phyloP scores from a whole-genome alignment of 176 grass and related monocot species.

The Pontederia crassipes region DNA sequence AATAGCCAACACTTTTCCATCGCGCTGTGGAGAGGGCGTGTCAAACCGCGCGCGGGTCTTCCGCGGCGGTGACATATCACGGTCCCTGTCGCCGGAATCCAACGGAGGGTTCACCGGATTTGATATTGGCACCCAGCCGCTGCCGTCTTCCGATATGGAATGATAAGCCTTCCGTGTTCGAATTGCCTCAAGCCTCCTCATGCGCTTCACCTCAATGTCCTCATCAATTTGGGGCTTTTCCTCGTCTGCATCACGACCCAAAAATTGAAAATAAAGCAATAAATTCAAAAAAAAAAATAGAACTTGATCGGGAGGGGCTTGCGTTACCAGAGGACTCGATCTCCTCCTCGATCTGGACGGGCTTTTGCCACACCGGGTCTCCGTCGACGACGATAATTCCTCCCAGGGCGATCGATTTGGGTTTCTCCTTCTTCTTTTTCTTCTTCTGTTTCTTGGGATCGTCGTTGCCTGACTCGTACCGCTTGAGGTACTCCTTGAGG shows the following conservation, averaged over 20 bases:
- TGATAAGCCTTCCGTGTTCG: conserved; percentile 60
- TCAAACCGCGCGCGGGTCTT: conserved; percentile 18
- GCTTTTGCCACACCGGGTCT: conserved; percentile 95
- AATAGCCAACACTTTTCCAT: not conserved
- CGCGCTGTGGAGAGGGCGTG: conserved; percentile 21
- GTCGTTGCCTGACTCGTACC: conserved; percentile 43
- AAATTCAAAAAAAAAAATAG: not conserved
- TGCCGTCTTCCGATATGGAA: conserved; percentile 69
- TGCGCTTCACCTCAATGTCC: conserved; percentile 90
- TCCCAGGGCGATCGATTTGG: conserved; percentile 28
- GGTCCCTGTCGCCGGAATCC: conserved; percentile 2
- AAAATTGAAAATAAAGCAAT: not conserved
- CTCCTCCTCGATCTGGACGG: conserved; percentile 62
- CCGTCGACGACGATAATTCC: conserved; percentile 88
- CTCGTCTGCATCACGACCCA: conserved; percentile 33
- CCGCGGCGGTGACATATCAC: conserved; percentile 26
- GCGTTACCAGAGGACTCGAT: conserved; percentile 37
- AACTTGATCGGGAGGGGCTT: too few species aligned
- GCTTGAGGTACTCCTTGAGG: conserved; percentile 90
- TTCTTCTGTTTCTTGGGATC: conserved; percentile 39
- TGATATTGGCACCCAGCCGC: conserved; percentile 53
- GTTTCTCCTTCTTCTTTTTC: conserved; percentile 79
- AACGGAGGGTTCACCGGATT: not conserved
- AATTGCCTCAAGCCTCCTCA: conserved; percentile 69
- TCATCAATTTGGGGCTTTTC: conserved; percentile 68